Evolutionary conservation across 1,284 basidiomycete genomes (phyloP), one percentile per base, ranked within the genome.

Genomic region (Boletellus deceptivus): DNA sequence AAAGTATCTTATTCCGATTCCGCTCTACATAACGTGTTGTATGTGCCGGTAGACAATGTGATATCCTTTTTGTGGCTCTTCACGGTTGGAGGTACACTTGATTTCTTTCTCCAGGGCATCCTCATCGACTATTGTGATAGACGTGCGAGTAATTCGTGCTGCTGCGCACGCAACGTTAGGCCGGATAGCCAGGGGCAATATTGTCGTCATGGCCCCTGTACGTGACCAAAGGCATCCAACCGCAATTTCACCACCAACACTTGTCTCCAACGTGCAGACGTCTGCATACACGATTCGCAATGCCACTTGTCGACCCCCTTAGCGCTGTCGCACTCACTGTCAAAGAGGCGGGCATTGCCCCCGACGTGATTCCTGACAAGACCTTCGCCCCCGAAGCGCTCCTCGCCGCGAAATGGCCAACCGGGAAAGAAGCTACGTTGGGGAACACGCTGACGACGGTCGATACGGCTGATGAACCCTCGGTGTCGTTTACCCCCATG

Each of bases 351-450:
- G 62, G 73, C n/a, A 70, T 85, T 53, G 78, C 83, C 43, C 79
- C 82, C 3, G 80, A 83, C 55, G 74, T 84, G 27, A 70, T 84
- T 42, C 78, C 81, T 7, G 59, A 59, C 40, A 59, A 62, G 3
- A 52, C 63, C 17, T 41, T 61, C 20, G 58, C 50, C 5, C 80
- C 81, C 0, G 70, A 80, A n/a, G 68, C 78, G 1, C 67, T 81
- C 22, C 77, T 86, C 67, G 75, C 76, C 33, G 57, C 82, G 52
- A 64, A 70, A 36, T 85, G 76, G 70, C 76, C 79, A 5, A 74
- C 68, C 2, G 76, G 75, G 6, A 71, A 70, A 40, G 74, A 82
- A 57, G 75, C 74, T n/a, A 57, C 75, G 20, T 59, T 79, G 18
- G 79, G 82, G 16, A 77, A 78, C 55, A 71, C 75, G 42, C 62